These are phyloP conservation scores for Gynostemma pentaphyllum DNA, from an alignment of 306 rosid species.

Conservation along the genomic window DNA sequence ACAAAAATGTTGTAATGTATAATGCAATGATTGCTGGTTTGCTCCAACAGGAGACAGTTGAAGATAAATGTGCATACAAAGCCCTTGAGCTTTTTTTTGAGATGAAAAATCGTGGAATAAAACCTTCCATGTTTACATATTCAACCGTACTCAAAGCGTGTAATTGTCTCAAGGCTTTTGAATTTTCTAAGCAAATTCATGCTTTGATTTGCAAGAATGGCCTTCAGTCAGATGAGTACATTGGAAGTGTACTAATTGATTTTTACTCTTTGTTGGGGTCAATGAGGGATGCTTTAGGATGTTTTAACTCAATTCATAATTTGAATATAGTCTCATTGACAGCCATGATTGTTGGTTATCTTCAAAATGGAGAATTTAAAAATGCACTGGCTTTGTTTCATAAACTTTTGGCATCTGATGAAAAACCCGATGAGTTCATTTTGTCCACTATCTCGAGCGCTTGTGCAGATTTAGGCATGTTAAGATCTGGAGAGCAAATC, in stretches of 20 bases:
- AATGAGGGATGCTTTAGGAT: slow-evolving; percentile 28
- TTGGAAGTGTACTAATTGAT: slow-evolving; percentile 39
- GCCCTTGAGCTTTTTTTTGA: slow-evolving; percentile 30
- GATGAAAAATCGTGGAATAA: slow-evolving; percentile 37
- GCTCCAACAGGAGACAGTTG: slow-evolving; percentile 20
- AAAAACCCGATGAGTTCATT: slow-evolving; percentile 35
- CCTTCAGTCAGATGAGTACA: slow-evolving; percentile 38
- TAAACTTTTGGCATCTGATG: slow-evolving; percentile 21
- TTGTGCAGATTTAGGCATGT: slow-evolving; percentile 35
- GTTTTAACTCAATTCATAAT: slow-evolving; percentile 31
- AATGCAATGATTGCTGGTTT: slow-evolving; percentile 49
- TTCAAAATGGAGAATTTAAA: slow-evolving; percentile 32
- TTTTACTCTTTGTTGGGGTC: slow-evolving; percentile 31
- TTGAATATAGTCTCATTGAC: slow-evolving; percentile 40
- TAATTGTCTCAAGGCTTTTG: slow-evolving; percentile 23
- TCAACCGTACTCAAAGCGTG: slow-evolving; percentile 42
- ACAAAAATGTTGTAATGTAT: slow-evolving; percentile 28
- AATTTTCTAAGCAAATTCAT: slow-evolving; percentile 38
- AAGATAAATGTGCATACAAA: slow-evolving; percentile 15
- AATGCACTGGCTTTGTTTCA: slow-evolving; percentile 31
- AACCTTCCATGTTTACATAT: slow-evolving; percentile 43
- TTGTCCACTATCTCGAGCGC: slow-evolving; percentile 33
- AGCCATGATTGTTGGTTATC: slow-evolving; percentile 36
- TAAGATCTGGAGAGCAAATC: slow-evolving; percentile 42
- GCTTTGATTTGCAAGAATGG: slow-evolving; percentile 34